Evolutionary conservation across 352 stramenopile species (phyloP), one percentile per base, ranked within the genome.

Genomic region (Phytophthora vignae): DNA sequence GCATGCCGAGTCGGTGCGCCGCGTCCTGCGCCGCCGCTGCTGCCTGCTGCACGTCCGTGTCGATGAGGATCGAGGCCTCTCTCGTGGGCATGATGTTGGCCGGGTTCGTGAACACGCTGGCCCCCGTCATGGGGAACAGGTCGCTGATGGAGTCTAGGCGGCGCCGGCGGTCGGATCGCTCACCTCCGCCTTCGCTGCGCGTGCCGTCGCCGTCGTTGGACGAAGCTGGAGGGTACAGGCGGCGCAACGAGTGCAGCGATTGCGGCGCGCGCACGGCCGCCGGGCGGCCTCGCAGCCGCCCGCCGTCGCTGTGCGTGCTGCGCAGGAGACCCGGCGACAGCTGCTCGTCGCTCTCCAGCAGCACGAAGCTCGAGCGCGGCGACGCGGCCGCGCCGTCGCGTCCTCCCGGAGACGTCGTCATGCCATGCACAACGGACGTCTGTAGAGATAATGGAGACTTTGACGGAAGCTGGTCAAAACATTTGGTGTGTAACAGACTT

Each of bases 1-100:
- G 74, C 3, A 78, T 12, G 10, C 58, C 62, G 12, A 74, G 38
- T 29, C 67, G n/a, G 17, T 71, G 75, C 31, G 55, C 62, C 25
- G 65, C 48, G 31, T 77, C 67, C 25, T 75, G 66, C 17, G 56
- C 69, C 12, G 70, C 65, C 9, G 22, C 22, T 25, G 68, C 65
- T 8, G 68, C 58, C 53, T 81, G 74, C 64, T 88, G 80, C 19
- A 82, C 76, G 69, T 94, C 84, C 21, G 77, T 84, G 58, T 87
- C 79, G 66, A 93, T 91, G 59, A 94, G 79, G 62, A 94, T 92
- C 15, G 84, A 90, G n/a, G 84, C 87, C 60, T 94, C 82, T 12
- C 85, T 63, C 46, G 87, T 90, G 50, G 85, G 87, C 73, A 90
- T 76, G 63, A 93, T 91, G 61, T 94, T 94, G 57, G 84, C 82